Evolutionary conservation across 2,329 filamentous ascomycete species (phyloP).

Genomic region (Nectriaceae sp.): DNA sequence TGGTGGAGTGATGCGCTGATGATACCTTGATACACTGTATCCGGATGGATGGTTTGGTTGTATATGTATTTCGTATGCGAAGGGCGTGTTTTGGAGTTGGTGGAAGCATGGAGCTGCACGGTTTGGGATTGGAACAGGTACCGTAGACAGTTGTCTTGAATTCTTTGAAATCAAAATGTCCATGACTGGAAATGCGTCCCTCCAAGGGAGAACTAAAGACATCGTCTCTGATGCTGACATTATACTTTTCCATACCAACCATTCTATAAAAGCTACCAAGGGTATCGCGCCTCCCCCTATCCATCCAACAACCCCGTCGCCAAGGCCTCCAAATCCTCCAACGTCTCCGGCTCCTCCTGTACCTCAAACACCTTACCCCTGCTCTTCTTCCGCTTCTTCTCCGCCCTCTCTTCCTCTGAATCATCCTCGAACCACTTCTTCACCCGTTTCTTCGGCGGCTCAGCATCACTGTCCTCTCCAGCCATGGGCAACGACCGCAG

Average conservation of each 20-base stretch:
- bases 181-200: too few species aligned
- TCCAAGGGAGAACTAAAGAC: too few species aligned
- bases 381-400: slow-evolving; percentile 43
- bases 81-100: slow-evolving; percentile 1
- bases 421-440: slow-evolving; percentile 82
- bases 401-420: slow-evolving; percentile 52
- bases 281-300: slow-evolving; percentile 33
- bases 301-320: slow-evolving; percentile 70
- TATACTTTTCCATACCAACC: neutral
- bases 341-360: slow-evolving; percentile 71
- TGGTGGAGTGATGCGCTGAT: neutral
- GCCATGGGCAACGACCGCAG: slow-evolving; percentile 58
- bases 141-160: slow-evolving; percentile 9
- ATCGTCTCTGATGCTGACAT: neutral
- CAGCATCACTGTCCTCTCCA: slow-evolving; percentile 36
- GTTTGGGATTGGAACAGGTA: slow-evolving; percentile 10
- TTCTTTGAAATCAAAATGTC: too few species aligned
- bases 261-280: slow-evolving; percentile 2
- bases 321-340: slow-evolving; percentile 77
- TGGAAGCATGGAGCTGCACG: slow-evolving; percentile 20
- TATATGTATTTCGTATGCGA: slow-evolving; percentile 5
- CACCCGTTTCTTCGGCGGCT: slow-evolving; percentile 55
- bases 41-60: neutral
- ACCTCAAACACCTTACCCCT: slow-evolving; percentile 61
- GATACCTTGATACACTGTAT: too few species aligned